A percentile compares a stretch with the other conserved stretches of the same genome.
Conservation (phyloP, 768 basidiomycete genomes). For the Chalciporus sphaerocephalus region DNA sequence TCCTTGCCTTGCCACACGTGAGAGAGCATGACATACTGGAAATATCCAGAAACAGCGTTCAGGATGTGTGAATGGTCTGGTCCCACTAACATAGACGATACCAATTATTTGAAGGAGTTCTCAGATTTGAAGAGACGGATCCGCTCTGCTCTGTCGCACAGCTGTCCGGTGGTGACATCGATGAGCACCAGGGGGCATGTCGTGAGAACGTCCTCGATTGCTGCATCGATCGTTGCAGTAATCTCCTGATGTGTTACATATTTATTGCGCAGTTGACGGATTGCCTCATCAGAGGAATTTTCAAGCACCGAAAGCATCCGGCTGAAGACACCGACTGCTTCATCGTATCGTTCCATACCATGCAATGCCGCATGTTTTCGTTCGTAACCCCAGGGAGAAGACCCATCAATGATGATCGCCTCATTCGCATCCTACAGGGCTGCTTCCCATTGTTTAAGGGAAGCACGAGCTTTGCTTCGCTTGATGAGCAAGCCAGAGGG, state of each 20-base stretch:
- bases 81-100: slow-evolving; percentile 7
- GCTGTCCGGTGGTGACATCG: not conserved
- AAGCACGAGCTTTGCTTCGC: too few species aligned
- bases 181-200: not conserved
- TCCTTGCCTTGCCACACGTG: slow-evolving; percentile 15
- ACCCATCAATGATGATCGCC: not conserved
- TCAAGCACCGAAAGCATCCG: slow-evolving; percentile 1
- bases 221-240: not conserved
- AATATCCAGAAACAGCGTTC: slow-evolving; percentile 9
- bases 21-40: slow-evolving; percentile 13
- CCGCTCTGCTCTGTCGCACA: not conserved
- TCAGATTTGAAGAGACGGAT: not conserved
- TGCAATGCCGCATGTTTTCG: not conserved
- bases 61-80: slow-evolving; percentile 6
- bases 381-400: not conserved
- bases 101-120: slow-evolving; percentile 3
- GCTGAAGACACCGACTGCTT: not conserved
- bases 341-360: not conserved
- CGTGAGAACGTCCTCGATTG: not conserved
- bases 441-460: too few species aligned
- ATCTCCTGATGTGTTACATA: not conserved
- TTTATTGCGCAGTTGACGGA: not conserved
- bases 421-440: not conserved
- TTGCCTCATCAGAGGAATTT: not conserved
- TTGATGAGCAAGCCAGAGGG: too few species aligned